phyloP scores from a whole-genome alignment of 1,284 basidiomycete genomes.

The Amylostereum areolatum region DNA sequence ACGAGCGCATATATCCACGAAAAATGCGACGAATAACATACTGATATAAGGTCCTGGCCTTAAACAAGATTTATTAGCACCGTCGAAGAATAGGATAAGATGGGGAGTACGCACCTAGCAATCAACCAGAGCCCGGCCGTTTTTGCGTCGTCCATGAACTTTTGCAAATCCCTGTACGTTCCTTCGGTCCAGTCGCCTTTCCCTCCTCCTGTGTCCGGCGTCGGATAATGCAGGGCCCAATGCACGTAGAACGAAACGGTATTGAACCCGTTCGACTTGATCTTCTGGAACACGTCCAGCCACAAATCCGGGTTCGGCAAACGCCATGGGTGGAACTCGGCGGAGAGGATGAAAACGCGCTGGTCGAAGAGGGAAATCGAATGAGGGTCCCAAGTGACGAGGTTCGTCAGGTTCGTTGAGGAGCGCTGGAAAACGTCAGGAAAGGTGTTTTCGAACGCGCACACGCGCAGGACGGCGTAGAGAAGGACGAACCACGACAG shows the following conservation, averaged over 20 bases:
- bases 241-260: constrained; percentile 48
- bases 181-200: constrained; percentile 41
- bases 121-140: constrained; percentile 51
- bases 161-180: constrained; percentile 46
- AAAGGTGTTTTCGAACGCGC: too few relatives aligned
- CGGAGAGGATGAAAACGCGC: constrained; percentile 43
- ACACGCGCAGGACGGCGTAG: too few relatives aligned
- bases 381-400: constrained; percentile 47
- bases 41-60: constrained; percentile 49
- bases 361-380: constrained; percentile 45
- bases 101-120: constrained; percentile 28
- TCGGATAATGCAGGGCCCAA: constrained; percentile 43
- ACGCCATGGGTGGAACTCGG: constrained; percentile 45
- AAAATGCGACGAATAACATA: constrained; percentile 15
- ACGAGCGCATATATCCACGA: not conserved
- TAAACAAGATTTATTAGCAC: constrained; percentile 4
- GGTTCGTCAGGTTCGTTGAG: constrained; percentile 39
- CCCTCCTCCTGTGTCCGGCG: constrained; percentile 39
- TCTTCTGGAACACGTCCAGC: constrained; percentile 53
- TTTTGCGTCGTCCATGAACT: constrained; percentile 44
- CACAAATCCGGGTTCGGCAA: constrained; percentile 43
- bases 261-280: constrained; percentile 55
- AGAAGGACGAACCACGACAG: too few relatives aligned
- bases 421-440: constrained; percentile 7
- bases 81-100: not conserved